Percentiles rank a stretch among this genome's conserved stretches.
Evolutionary conservation across 1,284 basidiomycete genomes (phyloP).

Genomic region (Tilletia caries): DNA sequence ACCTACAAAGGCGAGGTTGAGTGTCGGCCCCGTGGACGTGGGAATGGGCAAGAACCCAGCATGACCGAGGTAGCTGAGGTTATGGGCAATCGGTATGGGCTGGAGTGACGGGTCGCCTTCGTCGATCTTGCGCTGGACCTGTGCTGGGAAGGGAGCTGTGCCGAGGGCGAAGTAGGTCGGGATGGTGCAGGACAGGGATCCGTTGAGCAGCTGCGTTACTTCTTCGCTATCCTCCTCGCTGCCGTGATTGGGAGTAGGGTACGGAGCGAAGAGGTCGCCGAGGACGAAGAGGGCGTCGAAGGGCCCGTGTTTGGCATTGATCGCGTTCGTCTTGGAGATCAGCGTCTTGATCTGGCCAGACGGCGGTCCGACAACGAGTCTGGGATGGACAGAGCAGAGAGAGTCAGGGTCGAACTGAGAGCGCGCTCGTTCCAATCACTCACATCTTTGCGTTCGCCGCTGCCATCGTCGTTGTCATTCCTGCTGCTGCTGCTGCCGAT

Average conservation of each 20-base stretch:
- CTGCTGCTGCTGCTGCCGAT: too few species aligned
- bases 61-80: conserved; percentile 38
- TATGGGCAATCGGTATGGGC: conserved; percentile 20
- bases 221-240: conserved; percentile 59
- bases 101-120: background rate
- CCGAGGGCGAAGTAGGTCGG: conserved; percentile 91
- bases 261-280: conserved; percentile 82
- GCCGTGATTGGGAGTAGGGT: too few species aligned
- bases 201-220: conserved; percentile 66
- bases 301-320: conserved; percentile 89
- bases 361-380: background rate
- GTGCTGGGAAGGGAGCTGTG: conserved; percentile 28
- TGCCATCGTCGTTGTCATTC: too few species aligned
- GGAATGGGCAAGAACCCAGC: conserved; percentile 25
- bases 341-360: conserved; percentile 69
- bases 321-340: conserved; percentile 75
- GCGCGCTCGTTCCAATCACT: too few species aligned
- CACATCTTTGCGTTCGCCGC: too few species aligned
- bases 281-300: conserved; percentile 82
- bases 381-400: background rate
- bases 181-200: conserved; percentile 63
- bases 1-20: conserved; percentile 37
- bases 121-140: conserved; percentile 15
- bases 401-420: background rate
- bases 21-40: conserved; percentile 9